A percentile compares a stretch with the other conserved stretches of the same genome.
Evolutionary conservation across 2,329 filamentous ascomycete species (phyloP).

Genomic region (Talaromyces funiculosus): DNA sequence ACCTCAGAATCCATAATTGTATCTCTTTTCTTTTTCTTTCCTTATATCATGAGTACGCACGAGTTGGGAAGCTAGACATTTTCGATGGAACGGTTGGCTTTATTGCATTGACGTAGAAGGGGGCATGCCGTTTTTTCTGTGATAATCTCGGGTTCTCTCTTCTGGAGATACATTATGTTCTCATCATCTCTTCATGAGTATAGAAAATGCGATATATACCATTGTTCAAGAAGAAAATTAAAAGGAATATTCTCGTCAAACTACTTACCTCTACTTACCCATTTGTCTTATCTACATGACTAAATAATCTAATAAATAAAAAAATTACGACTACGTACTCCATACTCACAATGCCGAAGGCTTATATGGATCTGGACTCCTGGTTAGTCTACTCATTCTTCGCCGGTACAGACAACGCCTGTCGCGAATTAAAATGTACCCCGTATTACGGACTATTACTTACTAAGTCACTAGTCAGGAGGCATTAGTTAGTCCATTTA

Average conservation of each 20-base stretch:
- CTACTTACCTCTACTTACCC: no score
- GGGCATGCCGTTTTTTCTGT: neutral
- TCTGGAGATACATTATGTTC: neutral
- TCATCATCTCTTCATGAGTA: neutral
- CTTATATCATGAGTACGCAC: neutral
- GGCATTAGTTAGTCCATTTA: neutral
- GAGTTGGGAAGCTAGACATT: neutral
- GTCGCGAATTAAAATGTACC: neutral
- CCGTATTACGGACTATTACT: neutral
- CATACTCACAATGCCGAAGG: neutral
- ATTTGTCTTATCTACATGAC: neutral
- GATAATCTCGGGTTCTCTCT: neutral
- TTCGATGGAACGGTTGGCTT: neutral
- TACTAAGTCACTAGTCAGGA: neutral
- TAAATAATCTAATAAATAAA: neutral
- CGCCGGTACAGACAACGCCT: neutral
- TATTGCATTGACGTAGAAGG: neutral
- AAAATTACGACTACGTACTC: no score
- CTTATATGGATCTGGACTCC: neutral
- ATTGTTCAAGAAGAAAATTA: neutral
- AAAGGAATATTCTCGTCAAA: neutral
- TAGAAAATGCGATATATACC: neutral
- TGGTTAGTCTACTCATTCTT: neutral
- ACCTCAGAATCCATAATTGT: conserved; percentile 1
- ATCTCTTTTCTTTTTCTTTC: neutral